A percentile compares a stretch with the other conserved stretches of the same genome.
Evolutionary conservation across 192 early-diverging fungal genomes (phyloP).

Genomic region (Backusella mclennaniae): DNA sequence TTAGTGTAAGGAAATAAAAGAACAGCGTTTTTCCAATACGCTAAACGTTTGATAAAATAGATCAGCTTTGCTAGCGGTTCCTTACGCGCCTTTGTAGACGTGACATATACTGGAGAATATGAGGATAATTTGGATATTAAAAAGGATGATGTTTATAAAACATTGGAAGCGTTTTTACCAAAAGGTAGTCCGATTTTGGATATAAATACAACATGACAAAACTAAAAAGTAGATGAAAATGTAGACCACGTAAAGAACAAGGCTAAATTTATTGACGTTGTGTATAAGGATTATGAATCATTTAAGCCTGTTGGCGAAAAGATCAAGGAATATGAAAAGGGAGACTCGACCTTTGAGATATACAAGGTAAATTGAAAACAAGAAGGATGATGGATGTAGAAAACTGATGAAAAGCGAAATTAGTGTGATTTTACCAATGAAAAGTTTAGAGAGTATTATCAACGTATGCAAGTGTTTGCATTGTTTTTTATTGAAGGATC

Average conservation of each 20-base stretch:
- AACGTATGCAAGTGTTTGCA: slow-evolving; percentile 74
- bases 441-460: slow-evolving; percentile 75
- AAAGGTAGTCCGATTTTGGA: slow-evolving; percentile 32
- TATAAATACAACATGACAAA: too few relatives aligned
- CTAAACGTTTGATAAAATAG: slow-evolving; percentile 36
- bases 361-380: slow-evolving; percentile 53
- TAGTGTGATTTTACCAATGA: slow-evolving; percentile 61
- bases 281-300: slow-evolving; percentile 53
- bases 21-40: background rate
- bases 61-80: slow-evolving; percentile 79
- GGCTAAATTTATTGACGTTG: slow-evolving; percentile 62
- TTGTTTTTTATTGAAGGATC: slow-evolving; percentile 91
- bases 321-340: slow-evolving; percentile 66
- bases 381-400: background rate
- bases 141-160: slow-evolving; percentile 64
- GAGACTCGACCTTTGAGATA: slow-evolving; percentile 59
- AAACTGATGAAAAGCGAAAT: too few relatives aligned
- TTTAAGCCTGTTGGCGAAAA: slow-evolving; percentile 84
- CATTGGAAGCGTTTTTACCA: slow-evolving; percentile 59
- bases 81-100: slow-evolving; percentile 66
- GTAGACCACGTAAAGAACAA: slow-evolving; percentile 53
- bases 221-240: background rate
- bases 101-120: slow-evolving; percentile 63
- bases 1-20: slow-evolving; percentile 36
- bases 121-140: slow-evolving; percentile 33